These are phyloP conservation scores for Spizellomyces sp. DNA, from an alignment of 192 early-diverging fungal genomes.

Conservation along the genomic window DNA sequence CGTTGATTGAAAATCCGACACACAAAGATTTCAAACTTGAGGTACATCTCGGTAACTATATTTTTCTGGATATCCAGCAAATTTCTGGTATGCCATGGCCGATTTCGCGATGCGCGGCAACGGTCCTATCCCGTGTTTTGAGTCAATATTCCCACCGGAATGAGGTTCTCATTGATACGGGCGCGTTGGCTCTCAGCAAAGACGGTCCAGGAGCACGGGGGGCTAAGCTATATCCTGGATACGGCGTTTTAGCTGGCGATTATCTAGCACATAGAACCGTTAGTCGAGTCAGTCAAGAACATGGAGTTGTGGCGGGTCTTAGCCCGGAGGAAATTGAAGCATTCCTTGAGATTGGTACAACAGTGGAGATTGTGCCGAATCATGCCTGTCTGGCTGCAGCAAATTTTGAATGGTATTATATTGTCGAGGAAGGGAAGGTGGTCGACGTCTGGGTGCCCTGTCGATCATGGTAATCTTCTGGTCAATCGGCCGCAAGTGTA, in stretches of 20 bases:
- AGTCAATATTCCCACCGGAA: slow-evolving; percentile 16
- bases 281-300: slow-evolving; percentile 23
- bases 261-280: neutral
- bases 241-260: slow-evolving; percentile 5
- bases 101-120: slow-evolving; percentile 12
- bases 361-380: slow-evolving; percentile 16
- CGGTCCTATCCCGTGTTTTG: slow-evolving; percentile 24
- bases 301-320: slow-evolving; percentile 14
- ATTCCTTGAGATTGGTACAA: slow-evolving; percentile 5
- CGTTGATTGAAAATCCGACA: neutral
- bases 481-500: neutral
- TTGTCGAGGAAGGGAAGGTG: slow-evolving; percentile 19
- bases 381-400: slow-evolving; percentile 29
- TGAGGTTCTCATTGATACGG: slow-evolving; percentile 22
- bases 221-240: slow-evolving; percentile 13
- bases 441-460: slow-evolving; percentile 29
- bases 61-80: slow-evolving; percentile 29
- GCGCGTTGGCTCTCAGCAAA: slow-evolving; percentile 24
- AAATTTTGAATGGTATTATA: slow-evolving; percentile 30
- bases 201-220: slow-evolving; percentile 18
- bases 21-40: slow-evolving; percentile 15
- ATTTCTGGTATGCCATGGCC: slow-evolving; percentile 23
- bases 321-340: slow-evolving; percentile 5
- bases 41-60: slow-evolving; percentile 26
- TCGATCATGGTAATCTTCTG: slow-evolving; percentile 18